Evolutionary conservation across 1,139 yeast species (phyloP).

Genomic region (Tardiomyces blankii): DNA sequence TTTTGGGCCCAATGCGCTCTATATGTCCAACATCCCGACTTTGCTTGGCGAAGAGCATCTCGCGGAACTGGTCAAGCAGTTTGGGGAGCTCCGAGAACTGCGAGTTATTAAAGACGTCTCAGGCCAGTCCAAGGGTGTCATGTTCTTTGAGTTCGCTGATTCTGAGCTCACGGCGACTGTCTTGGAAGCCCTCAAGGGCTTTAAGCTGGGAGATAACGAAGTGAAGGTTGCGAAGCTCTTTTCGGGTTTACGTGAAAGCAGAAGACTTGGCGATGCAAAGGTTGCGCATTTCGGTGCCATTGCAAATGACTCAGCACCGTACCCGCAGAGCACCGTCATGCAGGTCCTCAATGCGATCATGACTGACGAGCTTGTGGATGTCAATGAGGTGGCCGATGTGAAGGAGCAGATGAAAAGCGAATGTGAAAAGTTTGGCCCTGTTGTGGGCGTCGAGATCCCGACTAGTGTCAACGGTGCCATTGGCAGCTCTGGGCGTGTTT

Average conservation of each 20-base stretch:
- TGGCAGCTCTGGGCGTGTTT: conserved; percentile 28
- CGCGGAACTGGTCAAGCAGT: conserved; percentile 26
- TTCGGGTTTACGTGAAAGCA: conserved; percentile 20
- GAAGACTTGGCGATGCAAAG: not conserved
- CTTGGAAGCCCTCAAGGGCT: conserved; percentile 20
- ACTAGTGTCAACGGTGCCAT: conserved; percentile 30
- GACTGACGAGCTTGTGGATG: conserved; percentile 50
- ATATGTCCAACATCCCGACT: conserved; percentile 28
- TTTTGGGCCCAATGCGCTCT: not conserved
- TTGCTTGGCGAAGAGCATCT: conserved; percentile 30
- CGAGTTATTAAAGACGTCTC: conserved; percentile 11
- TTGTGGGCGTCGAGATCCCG: conserved; percentile 49
- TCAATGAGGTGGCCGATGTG: conserved; percentile 38
- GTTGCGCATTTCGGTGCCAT: not conserved
- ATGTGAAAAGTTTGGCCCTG: conserved; percentile 42
- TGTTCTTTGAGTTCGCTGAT: conserved; percentile 31
- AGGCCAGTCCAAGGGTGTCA: conserved; percentile 32
- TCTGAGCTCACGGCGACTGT: conserved; percentile 19
- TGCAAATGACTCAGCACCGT: conserved; percentile 2
- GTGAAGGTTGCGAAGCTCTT: conserved; percentile 27
- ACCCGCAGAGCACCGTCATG: conserved; percentile 37
- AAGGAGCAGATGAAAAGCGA: conserved; percentile 42
- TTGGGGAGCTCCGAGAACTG: conserved; percentile 26
- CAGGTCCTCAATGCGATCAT: conserved; percentile 57
- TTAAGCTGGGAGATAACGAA: conserved; percentile 22